Conservation (phyloP, 2,329 filamentous ascomycete genomes). For the Pleoardoris graminearum region DNA sequence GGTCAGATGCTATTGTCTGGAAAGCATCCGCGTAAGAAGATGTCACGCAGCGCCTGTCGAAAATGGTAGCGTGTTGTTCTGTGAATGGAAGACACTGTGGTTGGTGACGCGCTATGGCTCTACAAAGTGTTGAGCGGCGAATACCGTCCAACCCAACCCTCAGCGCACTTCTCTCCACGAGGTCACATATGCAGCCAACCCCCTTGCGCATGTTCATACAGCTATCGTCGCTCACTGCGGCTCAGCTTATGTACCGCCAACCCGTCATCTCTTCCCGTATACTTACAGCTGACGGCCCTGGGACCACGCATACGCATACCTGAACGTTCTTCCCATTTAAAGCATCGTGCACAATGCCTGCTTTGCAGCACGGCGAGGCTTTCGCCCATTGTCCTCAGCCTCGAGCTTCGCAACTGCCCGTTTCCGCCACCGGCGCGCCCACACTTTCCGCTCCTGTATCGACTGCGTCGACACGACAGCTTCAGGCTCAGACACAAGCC, state of each 20-base stretch:
- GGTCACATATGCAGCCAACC: background rate
- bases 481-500: background rate
- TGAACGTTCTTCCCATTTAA: background rate
- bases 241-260: background rate
- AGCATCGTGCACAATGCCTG: background rate
- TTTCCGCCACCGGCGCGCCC: background rate
- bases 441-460: background rate
- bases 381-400: background rate
- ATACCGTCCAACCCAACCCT: background rate
- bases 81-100: background rate
- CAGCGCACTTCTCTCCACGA: background rate
- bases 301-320: background rate
- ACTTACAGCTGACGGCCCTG: background rate
- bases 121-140: background rate
- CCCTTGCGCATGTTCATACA: no score
- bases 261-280: background rate
- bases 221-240: background rate
- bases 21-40: no score
- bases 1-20: no score
- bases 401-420: background rate
- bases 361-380: background rate
- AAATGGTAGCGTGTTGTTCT: background rate
- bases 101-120: background rate
- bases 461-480: background rate
- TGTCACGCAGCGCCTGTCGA: no score